A percentile compares a stretch with the other conserved stretches of the same genome.
Evolutionary conservation across 768 basidiomycete genomes (phyloP).

Genomic region (Boletus rex-veris): DNA sequence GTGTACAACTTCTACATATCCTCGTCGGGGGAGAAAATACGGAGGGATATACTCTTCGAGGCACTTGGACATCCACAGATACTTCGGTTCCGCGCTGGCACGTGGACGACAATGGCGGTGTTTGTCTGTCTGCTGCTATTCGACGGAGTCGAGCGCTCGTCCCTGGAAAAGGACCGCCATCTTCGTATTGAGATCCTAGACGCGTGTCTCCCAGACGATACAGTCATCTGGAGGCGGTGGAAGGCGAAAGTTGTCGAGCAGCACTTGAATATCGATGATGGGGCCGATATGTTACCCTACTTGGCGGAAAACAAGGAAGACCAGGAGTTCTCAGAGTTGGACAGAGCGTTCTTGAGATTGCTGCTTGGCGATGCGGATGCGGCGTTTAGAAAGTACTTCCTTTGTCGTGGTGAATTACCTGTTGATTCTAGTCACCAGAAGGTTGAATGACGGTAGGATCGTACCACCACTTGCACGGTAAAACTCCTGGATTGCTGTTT

Average conservation of each 20-base stretch:
- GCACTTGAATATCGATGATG: neutral
- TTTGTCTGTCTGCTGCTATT: neutral
- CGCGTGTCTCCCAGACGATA: neutral
- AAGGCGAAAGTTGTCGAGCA: neutral
- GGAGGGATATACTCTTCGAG: slow-evolving; percentile 11
- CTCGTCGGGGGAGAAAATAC: slow-evolving; percentile 29
- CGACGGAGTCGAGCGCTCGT: neutral
- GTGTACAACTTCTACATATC: slow-evolving; percentile 31
- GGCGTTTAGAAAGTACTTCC: neutral
- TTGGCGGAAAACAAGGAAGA: neutral
- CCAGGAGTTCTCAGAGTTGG: neutral
- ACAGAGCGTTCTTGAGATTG: neutral
- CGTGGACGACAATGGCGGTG: slow-evolving; percentile 13
- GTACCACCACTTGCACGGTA: no score
- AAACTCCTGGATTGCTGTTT: no score
- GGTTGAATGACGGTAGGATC: no score
- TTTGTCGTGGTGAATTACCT: no score
- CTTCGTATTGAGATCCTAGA: neutral
- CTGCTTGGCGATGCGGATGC: neutral
- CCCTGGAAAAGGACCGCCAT: neutral
- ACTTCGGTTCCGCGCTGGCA: slow-evolving; percentile 6
- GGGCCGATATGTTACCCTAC: no score
- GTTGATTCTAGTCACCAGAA: no score
- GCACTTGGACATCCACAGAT: slow-evolving; percentile 8
- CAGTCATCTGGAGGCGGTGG: neutral